phyloP scores from a whole-genome alignment of 2,329 filamentous ascomycete species.

The Cadophora sp. region DNA sequence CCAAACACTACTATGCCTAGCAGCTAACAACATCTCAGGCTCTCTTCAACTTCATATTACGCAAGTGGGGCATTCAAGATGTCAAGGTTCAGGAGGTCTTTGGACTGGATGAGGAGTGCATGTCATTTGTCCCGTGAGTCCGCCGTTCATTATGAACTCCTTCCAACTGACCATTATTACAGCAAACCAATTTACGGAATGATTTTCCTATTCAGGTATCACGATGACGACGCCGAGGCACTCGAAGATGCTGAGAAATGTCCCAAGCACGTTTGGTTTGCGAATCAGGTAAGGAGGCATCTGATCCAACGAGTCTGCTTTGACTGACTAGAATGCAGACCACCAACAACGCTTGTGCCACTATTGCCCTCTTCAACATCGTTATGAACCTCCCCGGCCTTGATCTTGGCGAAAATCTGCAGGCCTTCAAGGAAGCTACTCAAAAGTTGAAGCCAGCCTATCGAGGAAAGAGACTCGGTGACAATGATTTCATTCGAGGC shows the following conservation, averaged over 20 bases:
- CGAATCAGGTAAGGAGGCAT: constrained; percentile 73
- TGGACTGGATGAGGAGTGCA: constrained; percentile 69
- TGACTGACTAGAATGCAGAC: constrained; percentile 57
- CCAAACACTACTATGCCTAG: too few relatives aligned
- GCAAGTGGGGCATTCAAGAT: constrained; percentile 76
- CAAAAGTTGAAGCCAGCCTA: constrained; percentile 70
- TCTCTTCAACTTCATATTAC: constrained; percentile 86
- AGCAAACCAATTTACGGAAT: constrained; percentile 81
- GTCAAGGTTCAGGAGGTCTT: constrained; percentile 81
- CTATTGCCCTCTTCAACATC: constrained; percentile 91
- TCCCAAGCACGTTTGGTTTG: constrained; percentile 83
- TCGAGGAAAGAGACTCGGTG: constrained; percentile 77
- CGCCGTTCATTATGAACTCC: background rate
- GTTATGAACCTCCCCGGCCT: constrained; percentile 80
- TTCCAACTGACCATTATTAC: constrained; percentile 41
- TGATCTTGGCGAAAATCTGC: constrained; percentile 73
- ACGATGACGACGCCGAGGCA: constrained; percentile 52
- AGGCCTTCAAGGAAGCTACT: constrained; percentile 77
- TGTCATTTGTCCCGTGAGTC: constrained; percentile 67
- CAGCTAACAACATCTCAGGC: constrained; percentile 55
- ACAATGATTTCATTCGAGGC: constrained; percentile 76
- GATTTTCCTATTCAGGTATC: constrained; percentile 86
- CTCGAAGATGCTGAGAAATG: constrained; percentile 61
- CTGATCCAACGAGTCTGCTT: constrained; percentile 6
- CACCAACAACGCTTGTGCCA: constrained; percentile 85